A percentile compares a stretch with the other conserved stretches of the same genome.
Conservation (phyloP, 169 alveolate genomes). For the Eimeria zaria region DNA sequence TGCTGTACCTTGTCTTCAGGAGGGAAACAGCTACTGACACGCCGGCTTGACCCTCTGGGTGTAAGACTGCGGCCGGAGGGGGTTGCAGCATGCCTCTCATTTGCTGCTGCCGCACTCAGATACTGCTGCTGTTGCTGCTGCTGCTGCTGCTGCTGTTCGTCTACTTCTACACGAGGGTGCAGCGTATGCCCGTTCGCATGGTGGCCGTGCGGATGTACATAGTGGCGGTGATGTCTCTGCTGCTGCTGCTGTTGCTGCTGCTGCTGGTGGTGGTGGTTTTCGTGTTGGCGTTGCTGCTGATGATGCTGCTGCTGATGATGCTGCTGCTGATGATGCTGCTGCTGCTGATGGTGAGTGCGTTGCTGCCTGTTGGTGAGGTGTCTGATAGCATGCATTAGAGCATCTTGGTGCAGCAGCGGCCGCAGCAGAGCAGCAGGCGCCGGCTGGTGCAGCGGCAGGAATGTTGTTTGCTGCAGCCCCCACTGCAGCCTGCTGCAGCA, state of each 20-base stretch:
- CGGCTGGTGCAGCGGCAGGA: conserved; percentile 83
- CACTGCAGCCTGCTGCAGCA: conserved; percentile 80
- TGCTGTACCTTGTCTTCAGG: conserved; percentile 24
- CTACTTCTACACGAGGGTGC: not conserved
- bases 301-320: conserved; percentile 4
- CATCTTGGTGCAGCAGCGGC: conserved; percentile 39
- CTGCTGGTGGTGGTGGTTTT: not conserved
- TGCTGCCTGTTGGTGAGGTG: conserved; percentile 44
- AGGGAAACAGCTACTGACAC: conserved; percentile 54
- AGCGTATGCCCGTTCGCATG: not conserved
- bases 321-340: not conserved
- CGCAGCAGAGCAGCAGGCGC: conserved; percentile 49
- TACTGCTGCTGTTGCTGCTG: not conserved
- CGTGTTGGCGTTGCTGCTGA: not conserved
- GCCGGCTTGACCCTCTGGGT: conserved; percentile 15
- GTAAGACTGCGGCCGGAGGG: conserved; percentile 29
- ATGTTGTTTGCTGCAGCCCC: conserved; percentile 68
- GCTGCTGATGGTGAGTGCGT: conserved; percentile 16
- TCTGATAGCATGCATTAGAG: conserved; percentile 11
- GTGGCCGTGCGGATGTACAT: conserved; percentile 1
- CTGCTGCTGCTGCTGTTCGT: conserved; percentile 24
- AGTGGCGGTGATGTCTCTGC: not conserved
- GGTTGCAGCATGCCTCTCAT: conserved; percentile 25
- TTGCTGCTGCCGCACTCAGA: too few species aligned
- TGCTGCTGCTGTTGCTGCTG: conserved; percentile 20